Evolutionary conservation across 768 basidiomycete species (phyloP), one percentile per base, ranked within the genome.

Genomic region (Multifurca ochricompacta): DNA sequence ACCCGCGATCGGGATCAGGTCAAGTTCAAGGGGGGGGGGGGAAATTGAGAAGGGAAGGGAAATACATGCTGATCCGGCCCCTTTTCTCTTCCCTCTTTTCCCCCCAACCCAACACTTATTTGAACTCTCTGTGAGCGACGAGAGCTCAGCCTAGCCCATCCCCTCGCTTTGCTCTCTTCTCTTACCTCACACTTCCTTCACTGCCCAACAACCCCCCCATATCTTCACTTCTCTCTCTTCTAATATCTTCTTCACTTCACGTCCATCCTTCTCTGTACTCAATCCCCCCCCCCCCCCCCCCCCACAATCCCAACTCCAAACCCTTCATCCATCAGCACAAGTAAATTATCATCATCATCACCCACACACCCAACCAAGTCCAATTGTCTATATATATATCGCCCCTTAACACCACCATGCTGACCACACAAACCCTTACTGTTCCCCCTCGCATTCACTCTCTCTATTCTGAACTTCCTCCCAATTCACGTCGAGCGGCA

Each of bases 401-500:
- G 14, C 19, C 34, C 19, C 7, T 16, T 10, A n/a, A n/a, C n/a
- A n/a, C 10, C 19, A 58, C 23, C 45, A 61, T 61, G 60, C 60
- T 61, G 46, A 54, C 52, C 8, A 61, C 60, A 4, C 60, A 59
- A 48, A 25, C 53, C 5, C 58, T 58, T 23, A 14, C 31, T 11
- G 36, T 39, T 8, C 49, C 48, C 10, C 60, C 46, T 27, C 57
- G 58, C 28, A 54, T 59, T 18, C 60, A 61, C 50, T 51, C 52
- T 10, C 52, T 59, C 42, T 61, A 61, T 51, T 55, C 60, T 16
- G 58, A 61, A 35, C 60, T 61, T 11, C 60, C 60, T 16, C 58
- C 60, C 36, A 60, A 54, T n/a, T 46, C 60, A 8, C 60, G 60
- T 28, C 48, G 60, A 46, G 60, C 60, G 25, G 60, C 60, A 37